phyloP scores from a whole-genome alignment of 108 stramenopile species.

The Cylindrotheca closterium region DNA sequence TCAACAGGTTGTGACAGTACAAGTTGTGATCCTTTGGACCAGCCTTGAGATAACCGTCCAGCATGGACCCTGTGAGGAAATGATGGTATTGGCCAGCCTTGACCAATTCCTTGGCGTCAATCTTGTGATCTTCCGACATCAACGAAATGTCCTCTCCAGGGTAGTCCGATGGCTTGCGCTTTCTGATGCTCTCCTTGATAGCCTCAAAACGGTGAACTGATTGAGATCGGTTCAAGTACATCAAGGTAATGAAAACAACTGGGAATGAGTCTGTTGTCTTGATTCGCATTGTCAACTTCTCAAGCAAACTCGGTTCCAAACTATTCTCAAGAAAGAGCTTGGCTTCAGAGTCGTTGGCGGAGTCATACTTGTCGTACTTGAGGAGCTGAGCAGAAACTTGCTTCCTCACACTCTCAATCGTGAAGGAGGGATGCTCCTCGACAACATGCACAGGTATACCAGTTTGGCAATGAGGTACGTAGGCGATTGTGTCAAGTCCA shows the following conservation, averaged over 20 bases:
- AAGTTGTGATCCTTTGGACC: not conserved
- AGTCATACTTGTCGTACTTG: slow-evolving; percentile 10
- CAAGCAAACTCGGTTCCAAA: not conserved
- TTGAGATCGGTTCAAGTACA: not conserved
- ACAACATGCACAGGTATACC: not conserved
- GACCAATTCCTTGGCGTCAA: not conserved
- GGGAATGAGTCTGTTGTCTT: too few species aligned
- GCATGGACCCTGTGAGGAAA: not conserved
- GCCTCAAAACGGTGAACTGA: not conserved
- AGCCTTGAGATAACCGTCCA: not conserved
- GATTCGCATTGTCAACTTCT: not conserved
- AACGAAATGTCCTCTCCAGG: slow-evolving; percentile 7
- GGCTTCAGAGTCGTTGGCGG: not conserved
- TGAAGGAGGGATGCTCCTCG: not conserved
- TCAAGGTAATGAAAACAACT: not conserved
- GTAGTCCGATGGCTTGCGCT: not conserved
- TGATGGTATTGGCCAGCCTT: slow-evolving; percentile 2
- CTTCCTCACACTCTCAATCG: not conserved
- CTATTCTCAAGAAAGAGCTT: not conserved
- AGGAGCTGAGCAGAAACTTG: not conserved
- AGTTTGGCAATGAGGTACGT: slow-evolving; percentile 5
- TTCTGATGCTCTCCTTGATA: slow-evolving; percentile 2
- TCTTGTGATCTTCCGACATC: not conserved
- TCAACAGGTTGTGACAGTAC: not conserved
- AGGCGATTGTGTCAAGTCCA: slow-evolving; percentile 6